These are phyloP conservation scores for Jaminaea rosea DNA, from an alignment of 1,284 basidiomycete species.

Conservation along the genomic window DNA sequence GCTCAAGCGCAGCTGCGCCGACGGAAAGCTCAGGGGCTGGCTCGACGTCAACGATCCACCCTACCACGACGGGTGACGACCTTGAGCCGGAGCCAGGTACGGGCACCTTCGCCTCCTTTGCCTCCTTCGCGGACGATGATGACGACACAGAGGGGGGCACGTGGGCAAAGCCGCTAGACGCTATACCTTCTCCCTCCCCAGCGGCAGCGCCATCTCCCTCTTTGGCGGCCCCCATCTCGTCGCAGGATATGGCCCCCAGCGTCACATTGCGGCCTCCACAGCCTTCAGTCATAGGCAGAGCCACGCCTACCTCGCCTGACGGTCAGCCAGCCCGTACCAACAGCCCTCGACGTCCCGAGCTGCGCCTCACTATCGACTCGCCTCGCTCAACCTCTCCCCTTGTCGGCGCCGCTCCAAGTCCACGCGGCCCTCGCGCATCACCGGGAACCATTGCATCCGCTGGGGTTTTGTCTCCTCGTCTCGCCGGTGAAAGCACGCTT, in stretches of 20 bases:
- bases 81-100: no score
- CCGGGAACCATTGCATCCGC: no score
- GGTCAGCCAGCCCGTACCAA: conserved; percentile 1
- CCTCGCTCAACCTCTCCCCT: background rate
- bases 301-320: conserved; percentile 6
- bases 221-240: background rate
- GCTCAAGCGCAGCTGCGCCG: background rate
- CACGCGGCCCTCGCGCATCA: background rate
- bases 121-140: conserved; percentile 26
- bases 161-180: conserved; percentile 40
- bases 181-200: conserved; percentile 1
- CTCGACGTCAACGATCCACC: background rate
- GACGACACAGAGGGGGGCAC: conserved; percentile 35
- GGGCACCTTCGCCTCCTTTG: conserved; percentile 27
- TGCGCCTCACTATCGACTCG: conserved; percentile 30
- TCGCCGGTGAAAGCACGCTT: background rate
- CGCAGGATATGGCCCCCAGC: no score
- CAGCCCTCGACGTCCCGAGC: conserved; percentile 27
- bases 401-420: background rate
- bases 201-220: background rate
- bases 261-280: no score
- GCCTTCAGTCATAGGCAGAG: no score
- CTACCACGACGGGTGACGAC: conserved; percentile 3
- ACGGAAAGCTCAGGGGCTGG: background rate
- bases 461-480: no score